phyloP scores from a whole-genome alignment of 2,329 filamentous ascomycete species.

The Monosporascus ibericus region DNA sequence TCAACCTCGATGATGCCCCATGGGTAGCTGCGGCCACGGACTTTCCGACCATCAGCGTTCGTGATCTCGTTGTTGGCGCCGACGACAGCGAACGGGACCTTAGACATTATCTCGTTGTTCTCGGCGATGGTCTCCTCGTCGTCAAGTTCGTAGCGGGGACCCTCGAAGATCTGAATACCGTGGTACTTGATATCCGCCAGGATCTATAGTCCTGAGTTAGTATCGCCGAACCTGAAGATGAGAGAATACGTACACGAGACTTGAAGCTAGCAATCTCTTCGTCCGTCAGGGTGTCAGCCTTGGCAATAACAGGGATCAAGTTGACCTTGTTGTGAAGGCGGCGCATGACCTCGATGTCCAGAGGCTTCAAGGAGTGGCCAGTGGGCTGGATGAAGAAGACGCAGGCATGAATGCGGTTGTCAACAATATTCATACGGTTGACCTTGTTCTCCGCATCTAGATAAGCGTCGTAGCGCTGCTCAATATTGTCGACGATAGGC shows the following conservation, averaged over 20 bases:
- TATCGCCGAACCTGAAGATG: background rate
- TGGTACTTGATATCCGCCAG: constrained; percentile 95
- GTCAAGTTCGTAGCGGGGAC: constrained; percentile 95
- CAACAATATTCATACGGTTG: constrained; percentile 99
- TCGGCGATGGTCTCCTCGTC: constrained; percentile 99
- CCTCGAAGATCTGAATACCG: constrained; percentile 98
- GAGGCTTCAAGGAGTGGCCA: constrained; percentile 93
- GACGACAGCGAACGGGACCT: constrained; percentile 97
- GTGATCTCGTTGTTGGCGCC: constrained; percentile 93
- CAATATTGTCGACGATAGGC: constrained; percentile 98
- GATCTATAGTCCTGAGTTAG: constrained; percentile 54
- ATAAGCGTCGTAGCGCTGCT: constrained; percentile 97
- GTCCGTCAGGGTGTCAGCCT: constrained; percentile 95
- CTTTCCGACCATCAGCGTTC: constrained; percentile 86
- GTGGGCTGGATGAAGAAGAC: constrained; percentile 99
- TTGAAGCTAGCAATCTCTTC: constrained; percentile 95
- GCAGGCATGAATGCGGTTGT: constrained; percentile 97
- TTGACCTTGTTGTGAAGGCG: constrained; percentile 99
- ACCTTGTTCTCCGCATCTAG: constrained; percentile 99
- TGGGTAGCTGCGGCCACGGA: constrained; percentile 91
- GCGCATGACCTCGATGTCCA: constrained; percentile 99
- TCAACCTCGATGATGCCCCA: constrained; percentile 99
- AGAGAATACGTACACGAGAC: constrained; percentile 67
- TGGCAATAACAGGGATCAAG: constrained; percentile 97
- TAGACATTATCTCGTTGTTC: constrained; percentile 99